A percentile compares a stretch with the other conserved stretches of the same genome.
phyloP scores from a whole-genome alignment of 345 rosid species.

The Eutrema yunnanense region DNA sequence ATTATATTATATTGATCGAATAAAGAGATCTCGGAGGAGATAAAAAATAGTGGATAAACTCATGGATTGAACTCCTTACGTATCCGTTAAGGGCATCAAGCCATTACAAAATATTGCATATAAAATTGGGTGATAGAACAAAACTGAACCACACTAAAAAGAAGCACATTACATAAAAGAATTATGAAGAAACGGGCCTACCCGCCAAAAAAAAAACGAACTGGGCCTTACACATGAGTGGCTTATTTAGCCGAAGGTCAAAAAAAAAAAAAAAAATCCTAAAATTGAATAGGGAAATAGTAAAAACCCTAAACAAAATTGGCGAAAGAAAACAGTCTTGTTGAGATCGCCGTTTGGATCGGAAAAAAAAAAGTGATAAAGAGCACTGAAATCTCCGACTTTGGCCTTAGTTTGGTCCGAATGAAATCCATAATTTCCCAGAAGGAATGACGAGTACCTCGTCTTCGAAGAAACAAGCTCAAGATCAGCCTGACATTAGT shows the following conservation, averaged over 20 bases:
- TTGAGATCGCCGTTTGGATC: conserved; percentile 15
- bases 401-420: background rate
- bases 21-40: no score
- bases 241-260: background rate
- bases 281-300: no score
- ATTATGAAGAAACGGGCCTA: background rate
- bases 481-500: conserved; percentile 41
- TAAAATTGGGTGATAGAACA: no score
- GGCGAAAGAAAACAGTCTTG: background rate
- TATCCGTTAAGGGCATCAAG: no score
- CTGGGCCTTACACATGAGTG: background rate
- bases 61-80: no score
- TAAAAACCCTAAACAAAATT: background rate
- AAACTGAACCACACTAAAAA: no score
- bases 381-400: background rate
- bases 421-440: conserved; percentile 7
- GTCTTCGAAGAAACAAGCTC: conserved; percentile 40
- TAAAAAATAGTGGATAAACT: no score
- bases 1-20: no score
- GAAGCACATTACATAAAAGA: no score
- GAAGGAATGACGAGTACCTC: conserved; percentile 34
- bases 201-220: no score
- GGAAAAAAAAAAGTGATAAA: background rate
- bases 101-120: no score
- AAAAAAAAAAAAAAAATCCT: no score